Percentiles rank a stretch among this genome's conserved stretches.
phyloP scores from a whole-genome alignment of 352 stramenopile species.

The Hyaloperonospora arabidopsidis region DNA sequence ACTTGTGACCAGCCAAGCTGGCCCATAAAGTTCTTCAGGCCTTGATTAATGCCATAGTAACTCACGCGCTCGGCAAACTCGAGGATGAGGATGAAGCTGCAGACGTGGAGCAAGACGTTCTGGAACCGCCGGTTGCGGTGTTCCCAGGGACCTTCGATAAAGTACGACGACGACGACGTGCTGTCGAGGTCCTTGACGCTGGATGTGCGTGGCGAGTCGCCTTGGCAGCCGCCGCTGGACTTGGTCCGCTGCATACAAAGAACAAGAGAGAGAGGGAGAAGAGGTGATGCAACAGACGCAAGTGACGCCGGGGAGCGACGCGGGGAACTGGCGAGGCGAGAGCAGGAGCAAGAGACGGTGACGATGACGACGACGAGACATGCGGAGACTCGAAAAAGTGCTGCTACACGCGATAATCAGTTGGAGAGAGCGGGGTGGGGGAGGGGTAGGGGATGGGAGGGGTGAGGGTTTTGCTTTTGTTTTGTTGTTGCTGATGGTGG shows the following conservation, averaged over 20 bases:
- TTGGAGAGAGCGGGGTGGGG: too few species aligned
- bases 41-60: constrained; percentile 86
- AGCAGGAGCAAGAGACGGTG: too few species aligned
- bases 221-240: background rate
- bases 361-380: too few species aligned
- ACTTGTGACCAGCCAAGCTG: constrained; percentile 66
- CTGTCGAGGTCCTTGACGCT: constrained; percentile 8
- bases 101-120: constrained; percentile 79
- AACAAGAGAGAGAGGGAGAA: background rate
- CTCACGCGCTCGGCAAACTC: constrained; percentile 79
- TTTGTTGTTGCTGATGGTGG: too few species aligned
- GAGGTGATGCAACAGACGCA: background rate
- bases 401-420: too few species aligned
- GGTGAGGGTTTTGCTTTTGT: too few species aligned
- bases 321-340: too few species aligned
- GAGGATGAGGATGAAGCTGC: constrained; percentile 81
- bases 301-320: too few species aligned
- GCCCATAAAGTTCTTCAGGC: constrained; percentile 83
- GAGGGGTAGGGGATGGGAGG: too few species aligned
- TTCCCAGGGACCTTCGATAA: constrained; percentile 70
- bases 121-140: constrained; percentile 71
- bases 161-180: constrained; percentile 59
- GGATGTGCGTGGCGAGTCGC: background rate
- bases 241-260: too few species aligned
- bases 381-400: too few species aligned